Base-by-base conservation (phyloP, 768 basidiomycete genomes). In the Boletus sp. region DNA sequence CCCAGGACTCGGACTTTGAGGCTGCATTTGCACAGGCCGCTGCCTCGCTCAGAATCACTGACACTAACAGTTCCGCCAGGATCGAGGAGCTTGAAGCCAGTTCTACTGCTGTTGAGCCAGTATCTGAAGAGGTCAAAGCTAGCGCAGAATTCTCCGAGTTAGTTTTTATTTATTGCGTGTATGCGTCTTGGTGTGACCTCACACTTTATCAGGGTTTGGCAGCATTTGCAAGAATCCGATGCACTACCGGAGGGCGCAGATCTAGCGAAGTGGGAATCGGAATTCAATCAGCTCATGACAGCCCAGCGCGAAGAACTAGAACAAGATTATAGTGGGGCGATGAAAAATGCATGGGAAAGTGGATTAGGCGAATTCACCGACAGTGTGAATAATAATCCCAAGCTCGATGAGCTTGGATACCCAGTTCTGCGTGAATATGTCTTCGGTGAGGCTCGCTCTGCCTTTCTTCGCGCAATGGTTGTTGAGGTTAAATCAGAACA, bases 211-310 rank as follows among this genome's bases (percentile, higher is more conserved):
- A 92, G 89, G 40, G 76, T 83, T 37, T 89, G 84, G 87, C 77
- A 84, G 44, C 75, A 83, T 36, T 69, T 87, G 29, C 83, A 82
- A 63, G 77, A 81, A 52, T 85, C 84, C 1, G 81, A 82, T 28
- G 56, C 80, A 24, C 81, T 84, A 3, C 83, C 85, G 1, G 77
- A 81, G 5, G 65, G 76, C 24, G 86, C 84, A 67, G 87, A 90
- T 56, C 69, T 90, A 54, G 83, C 84, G 1, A 86, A 85, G 70
- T 92, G 90, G 90, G 92, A 93, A 70, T 81, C 89, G 7, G 85
- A 92, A 68, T 88, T 92, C 60, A 86, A 87, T 67, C 85, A 91
- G 57, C 73, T 91, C 41, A 89, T 92, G 88, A 78, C 77, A 35
- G 68, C 80, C 9, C 79, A 86, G 56, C 81, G 87, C 32, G 85